phyloP scores from a whole-genome alignment of 2,329 filamentous ascomycete species.

The Ophiostoma quercus region DNA sequence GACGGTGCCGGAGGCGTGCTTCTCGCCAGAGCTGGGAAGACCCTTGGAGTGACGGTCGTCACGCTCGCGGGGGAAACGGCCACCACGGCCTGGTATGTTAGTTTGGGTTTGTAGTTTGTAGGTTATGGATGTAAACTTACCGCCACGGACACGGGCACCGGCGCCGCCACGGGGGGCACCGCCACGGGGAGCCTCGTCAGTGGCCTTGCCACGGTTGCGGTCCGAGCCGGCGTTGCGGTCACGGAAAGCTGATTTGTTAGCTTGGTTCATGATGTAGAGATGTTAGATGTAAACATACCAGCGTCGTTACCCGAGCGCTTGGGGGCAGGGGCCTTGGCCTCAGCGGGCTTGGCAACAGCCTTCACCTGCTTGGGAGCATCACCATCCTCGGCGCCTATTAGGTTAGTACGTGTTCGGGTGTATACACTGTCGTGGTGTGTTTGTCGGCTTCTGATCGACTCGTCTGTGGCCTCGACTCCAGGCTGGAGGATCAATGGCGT shows the following conservation, averaged over 20 bases:
- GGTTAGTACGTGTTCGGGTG: slow-evolving; percentile 3
- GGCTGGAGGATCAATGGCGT: no score
- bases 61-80: slow-evolving; percentile 47
- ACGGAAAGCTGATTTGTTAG: slow-evolving; percentile 64
- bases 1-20: slow-evolving; percentile 81
- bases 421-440: no score
- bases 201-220: slow-evolving; percentile 76
- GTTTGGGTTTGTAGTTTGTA: background rate
- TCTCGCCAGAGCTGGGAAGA: slow-evolving; percentile 65
- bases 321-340: slow-evolving; percentile 57
- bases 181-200: slow-evolving; percentile 60
- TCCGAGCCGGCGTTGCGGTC: slow-evolving; percentile 76
- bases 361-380: slow-evolving; percentile 79
- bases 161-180: slow-evolving; percentile 49
- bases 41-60: slow-evolving; percentile 54
- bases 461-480: no score
- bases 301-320: slow-evolving; percentile 69
- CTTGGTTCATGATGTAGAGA: no score
- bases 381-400: slow-evolving; percentile 56
- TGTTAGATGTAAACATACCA: slow-evolving; percentile 54
- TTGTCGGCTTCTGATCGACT: no score
- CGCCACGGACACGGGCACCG: slow-evolving; percentile 58
- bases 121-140: slow-evolving; percentile 37
- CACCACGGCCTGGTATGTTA: slow-evolving; percentile 45
- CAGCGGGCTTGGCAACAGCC: slow-evolving; percentile 70